Evolutionary conservation across 495 filamentous ascomycete species (phyloP), one percentile per base, ranked within the genome.

Genomic region (Jackrogersella minutella): DNA sequence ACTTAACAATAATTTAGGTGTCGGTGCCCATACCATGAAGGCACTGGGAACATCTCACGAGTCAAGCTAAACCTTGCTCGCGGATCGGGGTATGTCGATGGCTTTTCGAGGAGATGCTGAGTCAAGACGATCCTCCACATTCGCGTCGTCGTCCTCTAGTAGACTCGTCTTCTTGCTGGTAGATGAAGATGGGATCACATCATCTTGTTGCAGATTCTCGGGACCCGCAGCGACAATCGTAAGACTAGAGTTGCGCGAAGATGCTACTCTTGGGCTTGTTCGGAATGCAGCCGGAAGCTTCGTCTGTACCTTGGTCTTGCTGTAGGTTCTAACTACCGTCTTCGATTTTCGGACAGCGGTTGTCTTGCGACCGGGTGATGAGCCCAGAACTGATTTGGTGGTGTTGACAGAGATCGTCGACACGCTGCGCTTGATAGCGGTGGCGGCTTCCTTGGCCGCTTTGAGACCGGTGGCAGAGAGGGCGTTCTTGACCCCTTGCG

Each of bases 331-430:
- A 49, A 73, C 60, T 10, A 68, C 62, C 40, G 60, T 56, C 58
- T 73, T 74, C 1, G 72, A 54, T 44, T 77, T 77, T 22, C 62
- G 57, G 6, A 73, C 50, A 13, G 68, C 71, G 11, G 66, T 33
- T 11, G 53, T 58, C 64, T 71, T 74, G 9, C 52, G 56, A 7
- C 60, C 60, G 13, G 66, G n/a, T 54, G 58, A 33, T 10, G 69
- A 64, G 7, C 71, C 64, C 0, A 71, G 58, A 17, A 65, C 66
- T 2, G 69, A 57, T 47, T 77, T 79, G 7, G 75, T 79, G 7
- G 75, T 64, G 28, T 65, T 76, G 9, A 77, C 68, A 11, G 79
- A 80, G 13, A 79, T 75, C 26, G 57, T 76, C 28, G 78, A 76
- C 31, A 76, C 73, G 50, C 69, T 74, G 40, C 72, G 71, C 71